Evolutionary conservation across 2,329 filamentous ascomycete species (phyloP).

Genomic region (Penicillium sclerotiorum): DNA sequence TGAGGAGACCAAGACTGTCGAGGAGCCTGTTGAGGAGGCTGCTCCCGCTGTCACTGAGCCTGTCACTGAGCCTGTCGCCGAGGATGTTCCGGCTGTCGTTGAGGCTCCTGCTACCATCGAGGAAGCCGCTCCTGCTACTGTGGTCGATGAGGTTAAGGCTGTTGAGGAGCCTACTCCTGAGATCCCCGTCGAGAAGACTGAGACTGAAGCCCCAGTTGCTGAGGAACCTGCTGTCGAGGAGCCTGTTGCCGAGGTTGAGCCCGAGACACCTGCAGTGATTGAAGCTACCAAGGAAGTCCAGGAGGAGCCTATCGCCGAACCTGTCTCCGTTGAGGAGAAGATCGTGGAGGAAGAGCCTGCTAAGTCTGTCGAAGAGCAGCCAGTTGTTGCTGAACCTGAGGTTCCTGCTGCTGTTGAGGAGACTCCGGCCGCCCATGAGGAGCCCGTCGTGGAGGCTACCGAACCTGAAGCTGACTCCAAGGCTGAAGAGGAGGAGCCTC

Average conservation of each 20-base stretch:
- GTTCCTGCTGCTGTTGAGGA: neutral
- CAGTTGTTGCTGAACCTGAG: neutral
- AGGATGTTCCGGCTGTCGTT: constrained; percentile 10
- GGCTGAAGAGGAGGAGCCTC: neutral
- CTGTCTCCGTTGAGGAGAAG: neutral
- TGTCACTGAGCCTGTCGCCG: constrained; percentile 2
- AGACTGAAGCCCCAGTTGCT: neutral
- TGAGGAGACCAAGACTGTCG: neutral
- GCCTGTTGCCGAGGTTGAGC: neutral
- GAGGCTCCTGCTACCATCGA: constrained; percentile 6
- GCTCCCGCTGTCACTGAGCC: constrained; percentile 1
- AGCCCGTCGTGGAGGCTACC: neutral
- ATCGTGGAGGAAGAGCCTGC: neutral
- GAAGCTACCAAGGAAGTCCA: neutral
- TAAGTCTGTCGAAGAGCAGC: neutral
- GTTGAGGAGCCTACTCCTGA: constrained; percentile 3
- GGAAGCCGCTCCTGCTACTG: neutral
- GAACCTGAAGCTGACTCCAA: neutral
- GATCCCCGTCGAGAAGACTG: constrained; percentile 1
- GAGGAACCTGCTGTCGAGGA: neutral
- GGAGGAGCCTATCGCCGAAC: neutral
- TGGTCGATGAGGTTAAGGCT: constrained; percentile 1
- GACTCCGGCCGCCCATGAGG: constrained; percentile 8
- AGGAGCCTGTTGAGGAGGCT: constrained; percentile 12
- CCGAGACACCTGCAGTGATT: constrained; percentile 6